These are phyloP conservation scores for Halophytophthora polymorphica DNA, from an alignment of 352 stramenopile genomes.

Conservation along the genomic window DNA sequence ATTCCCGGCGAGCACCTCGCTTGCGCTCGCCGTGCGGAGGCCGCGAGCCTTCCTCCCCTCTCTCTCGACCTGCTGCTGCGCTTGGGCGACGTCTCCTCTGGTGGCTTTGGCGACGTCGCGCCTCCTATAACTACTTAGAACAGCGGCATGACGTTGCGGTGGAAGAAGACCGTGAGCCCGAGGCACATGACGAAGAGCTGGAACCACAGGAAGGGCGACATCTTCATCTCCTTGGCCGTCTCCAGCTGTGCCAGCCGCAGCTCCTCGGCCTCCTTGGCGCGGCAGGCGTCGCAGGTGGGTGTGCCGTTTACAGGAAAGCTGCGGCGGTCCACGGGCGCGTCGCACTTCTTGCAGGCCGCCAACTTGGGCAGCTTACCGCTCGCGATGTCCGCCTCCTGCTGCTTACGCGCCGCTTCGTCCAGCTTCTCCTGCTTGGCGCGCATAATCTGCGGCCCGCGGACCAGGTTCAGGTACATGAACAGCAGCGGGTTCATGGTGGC, in stretches of 20 bases:
- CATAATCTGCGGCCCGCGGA: slow-evolving; percentile 60
- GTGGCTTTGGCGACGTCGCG: no score
- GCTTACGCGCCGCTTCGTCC: slow-evolving; percentile 40
- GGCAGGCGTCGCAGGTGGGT: slow-evolving; percentile 47
- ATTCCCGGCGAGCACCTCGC: no score
- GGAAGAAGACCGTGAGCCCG: slow-evolving; percentile 57
- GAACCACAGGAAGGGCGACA: slow-evolving; percentile 74
- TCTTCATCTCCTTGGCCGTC: slow-evolving; percentile 42
- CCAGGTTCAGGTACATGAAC: slow-evolving; percentile 73
- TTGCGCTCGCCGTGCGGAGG: no score
- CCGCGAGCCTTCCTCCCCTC: no score
- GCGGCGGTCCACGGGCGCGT: slow-evolving; percentile 42
- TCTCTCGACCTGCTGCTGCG: no score
- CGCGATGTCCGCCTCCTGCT: slow-evolving; percentile 49
- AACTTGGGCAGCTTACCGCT: slow-evolving; percentile 41
- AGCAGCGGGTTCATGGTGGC: slow-evolving; percentile 70
- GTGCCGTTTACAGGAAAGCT: slow-evolving; percentile 22
- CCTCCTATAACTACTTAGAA: no score
- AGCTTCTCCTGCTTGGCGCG: slow-evolving; percentile 46
- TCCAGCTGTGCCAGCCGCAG: slow-evolving; percentile 19
- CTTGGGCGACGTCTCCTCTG: no score
- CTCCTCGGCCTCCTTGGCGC: slow-evolving; percentile 27
- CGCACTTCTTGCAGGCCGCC: slow-evolving; percentile 78
- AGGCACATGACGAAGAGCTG: slow-evolving; percentile 59
- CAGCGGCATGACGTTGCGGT: slow-evolving; percentile 64